These are phyloP conservation scores for Neurospora terricola DNA, from an alignment of 495 filamentous ascomycete species.

Conservation along the genomic window DNA sequence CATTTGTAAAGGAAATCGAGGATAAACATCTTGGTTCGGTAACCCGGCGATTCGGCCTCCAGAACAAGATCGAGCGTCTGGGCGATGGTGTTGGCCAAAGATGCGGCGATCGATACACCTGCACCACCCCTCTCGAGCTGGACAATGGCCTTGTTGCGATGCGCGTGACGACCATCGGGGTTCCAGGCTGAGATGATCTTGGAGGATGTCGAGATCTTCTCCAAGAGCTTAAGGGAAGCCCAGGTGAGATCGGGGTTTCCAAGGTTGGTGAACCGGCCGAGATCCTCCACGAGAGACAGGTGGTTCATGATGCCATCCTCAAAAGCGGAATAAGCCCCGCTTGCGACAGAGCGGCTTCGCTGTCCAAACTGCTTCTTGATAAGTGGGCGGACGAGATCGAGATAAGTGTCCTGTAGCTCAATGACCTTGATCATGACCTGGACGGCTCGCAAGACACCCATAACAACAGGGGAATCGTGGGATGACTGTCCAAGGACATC, in stretches of 20 bases:
- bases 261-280: conserved; percentile 76
- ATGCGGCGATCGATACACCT: conserved; percentile 55
- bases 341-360: conserved; percentile 43
- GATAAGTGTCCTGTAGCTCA: conserved; percentile 81
- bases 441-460: conserved; percentile 62
- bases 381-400: conserved; percentile 71
- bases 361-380: conserved; percentile 39
- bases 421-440: conserved; percentile 72
- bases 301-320: conserved; percentile 86
- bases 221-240: conserved; percentile 65
- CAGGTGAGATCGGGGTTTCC: conserved; percentile 67
- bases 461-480: conserved; percentile 63
- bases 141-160: conserved; percentile 69
- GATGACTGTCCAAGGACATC: conserved; percentile 53
- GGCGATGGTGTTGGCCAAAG: conserved; percentile 55
- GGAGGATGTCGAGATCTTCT: conserved; percentile 73
- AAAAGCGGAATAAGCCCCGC: conserved; percentile 68
- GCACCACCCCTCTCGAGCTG: conserved; percentile 64
- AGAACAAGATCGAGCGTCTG: conserved; percentile 52
- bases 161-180: conserved; percentile 38
- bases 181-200: conserved; percentile 55
- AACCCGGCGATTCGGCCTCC: conserved; percentile 53
- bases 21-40: conserved; percentile 65
- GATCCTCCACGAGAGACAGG: conserved; percentile 59
- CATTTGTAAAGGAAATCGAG: conserved; percentile 75